These are phyloP conservation scores for Hansenula sp. DNA, from an alignment of 1,139 yeast species.

Conservation along the genomic window DNA sequence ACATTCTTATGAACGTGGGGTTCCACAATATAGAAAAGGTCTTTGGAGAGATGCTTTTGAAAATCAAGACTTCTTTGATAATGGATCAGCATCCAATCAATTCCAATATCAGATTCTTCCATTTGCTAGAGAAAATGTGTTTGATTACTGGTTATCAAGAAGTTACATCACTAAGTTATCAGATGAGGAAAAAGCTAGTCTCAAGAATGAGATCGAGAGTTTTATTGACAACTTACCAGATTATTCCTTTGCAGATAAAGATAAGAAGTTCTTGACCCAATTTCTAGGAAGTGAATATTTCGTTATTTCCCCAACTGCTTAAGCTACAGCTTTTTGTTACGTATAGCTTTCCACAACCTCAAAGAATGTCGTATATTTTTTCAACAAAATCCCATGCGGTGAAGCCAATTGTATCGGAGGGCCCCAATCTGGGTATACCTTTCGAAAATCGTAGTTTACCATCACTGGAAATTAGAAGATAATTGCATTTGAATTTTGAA, in stretches of 20 bases:
- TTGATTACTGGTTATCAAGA: conserved; percentile 54
- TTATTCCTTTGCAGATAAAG: conserved; percentile 3
- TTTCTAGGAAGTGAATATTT: conserved; percentile 19
- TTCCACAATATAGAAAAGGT: conserved; percentile 57
- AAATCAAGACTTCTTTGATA: conserved; percentile 24
- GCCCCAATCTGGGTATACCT: conserved; percentile 16
- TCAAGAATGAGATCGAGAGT: conserved; percentile 30
- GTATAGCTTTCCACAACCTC: background rate
- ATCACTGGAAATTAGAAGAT: conserved; percentile 15
- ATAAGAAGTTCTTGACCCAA: conserved; percentile 10
- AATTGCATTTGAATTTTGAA: conserved; percentile 14
- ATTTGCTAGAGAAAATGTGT: conserved; percentile 33
- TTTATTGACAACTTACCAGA: conserved; percentile 12
- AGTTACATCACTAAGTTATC: conserved; percentile 50
- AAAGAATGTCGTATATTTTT: conserved; percentile 10
- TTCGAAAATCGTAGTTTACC: conserved; percentile 17
- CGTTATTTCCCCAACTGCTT: conserved; percentile 8
- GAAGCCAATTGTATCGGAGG: conserved; percentile 16
- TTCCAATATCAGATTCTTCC: conserved; percentile 30
- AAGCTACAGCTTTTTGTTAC: background rate
- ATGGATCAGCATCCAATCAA: conserved; percentile 19
- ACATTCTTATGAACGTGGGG: conserved; percentile 31
- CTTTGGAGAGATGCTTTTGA: conserved; percentile 43
- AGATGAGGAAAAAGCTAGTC: conserved; percentile 31
- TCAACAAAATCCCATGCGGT: conserved; percentile 21